These are phyloP conservation scores for Clarireedia hainanense DNA, from an alignment of 2,329 filamentous ascomycete species.

Conservation along the genomic window DNA sequence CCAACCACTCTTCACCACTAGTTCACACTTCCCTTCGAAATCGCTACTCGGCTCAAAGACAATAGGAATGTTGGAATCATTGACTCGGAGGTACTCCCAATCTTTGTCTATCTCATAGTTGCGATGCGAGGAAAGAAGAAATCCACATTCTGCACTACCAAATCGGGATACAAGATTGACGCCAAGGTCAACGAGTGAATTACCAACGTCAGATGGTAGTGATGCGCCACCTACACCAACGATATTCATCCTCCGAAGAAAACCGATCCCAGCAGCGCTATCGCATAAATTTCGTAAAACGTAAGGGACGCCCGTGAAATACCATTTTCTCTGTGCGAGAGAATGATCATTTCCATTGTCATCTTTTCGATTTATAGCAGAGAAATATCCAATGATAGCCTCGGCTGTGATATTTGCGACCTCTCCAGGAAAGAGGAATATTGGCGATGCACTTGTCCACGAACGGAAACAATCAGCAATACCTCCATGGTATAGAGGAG, in stretches of 20 bases:
- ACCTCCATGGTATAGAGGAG: slow-evolving; percentile 58
- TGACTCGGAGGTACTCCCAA: slow-evolving; percentile 50
- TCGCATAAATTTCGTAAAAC: slow-evolving; percentile 46
- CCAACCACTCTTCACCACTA: slow-evolving; percentile 49
- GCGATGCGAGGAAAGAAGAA: slow-evolving; percentile 54
- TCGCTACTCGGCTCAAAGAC: slow-evolving; percentile 4
- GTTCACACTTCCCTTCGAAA: slow-evolving; percentile 36
- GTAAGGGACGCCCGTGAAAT: slow-evolving; percentile 56
- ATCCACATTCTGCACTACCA: slow-evolving; percentile 60
- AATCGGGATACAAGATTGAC: slow-evolving; percentile 55
- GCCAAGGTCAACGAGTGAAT: slow-evolving; percentile 40
- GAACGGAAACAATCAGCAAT: slow-evolving; percentile 54
- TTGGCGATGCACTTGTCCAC: slow-evolving; percentile 50
- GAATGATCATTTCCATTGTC: neutral
- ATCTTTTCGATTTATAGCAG: neutral
- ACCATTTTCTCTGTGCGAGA: slow-evolving; percentile 22
- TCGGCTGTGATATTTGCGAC: slow-evolving; percentile 30
- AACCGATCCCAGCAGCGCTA: slow-evolving; percentile 33
- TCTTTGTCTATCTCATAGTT: slow-evolving; percentile 39
- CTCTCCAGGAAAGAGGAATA: slow-evolving; percentile 56
- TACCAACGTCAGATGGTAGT: slow-evolving; percentile 43
- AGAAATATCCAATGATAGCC: neutral
- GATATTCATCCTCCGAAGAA: slow-evolving; percentile 46
- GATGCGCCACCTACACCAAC: slow-evolving; percentile 59
- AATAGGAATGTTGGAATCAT: no score